Evolutionary conservation across 208 protist species (phyloP), one percentile per base, ranked within the genome.

Genomic region (Trypanosoma brucei): DNA sequence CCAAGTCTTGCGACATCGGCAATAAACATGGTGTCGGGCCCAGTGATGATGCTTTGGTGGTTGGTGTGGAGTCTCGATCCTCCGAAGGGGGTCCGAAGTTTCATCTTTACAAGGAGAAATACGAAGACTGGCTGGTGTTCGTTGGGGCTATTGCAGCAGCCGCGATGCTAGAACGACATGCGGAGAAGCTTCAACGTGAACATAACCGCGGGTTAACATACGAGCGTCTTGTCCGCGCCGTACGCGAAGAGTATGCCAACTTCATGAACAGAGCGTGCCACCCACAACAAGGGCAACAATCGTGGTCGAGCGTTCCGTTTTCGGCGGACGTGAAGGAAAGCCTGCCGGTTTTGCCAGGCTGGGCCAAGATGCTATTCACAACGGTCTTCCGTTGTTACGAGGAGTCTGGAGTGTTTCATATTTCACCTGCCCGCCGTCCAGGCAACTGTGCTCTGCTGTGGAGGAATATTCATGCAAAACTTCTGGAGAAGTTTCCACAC

Each of bases 401-500:
- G 44, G 70, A 75, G 52, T 63, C 70, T 46, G 70, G 70, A 44
- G 62, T 70, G 3, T 65, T 75, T 68, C 70, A 75, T 48, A 37
- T 14, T 22, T 68, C 64, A 1, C 70, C 46, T 39, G 62, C 52
- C 37, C 63, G 63, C 39, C 70, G 70, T 44, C 81, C 81, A 2
- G 59, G 70, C 22, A 84, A 75, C 9, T 48, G 59, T 14, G 62
- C 70, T 0, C 55, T 40, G 1, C 59, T 92, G 3, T 88, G 81
- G 85, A 11, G 30, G 14, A 54, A 65, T 22, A 54, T 91, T 11
- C 79, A 81, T 50, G 8, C 33, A 13, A 36, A 50, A 8, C 22
- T 83, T 3, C 51, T 72, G 30, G 48, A 40, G 13, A 45, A 70
- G 0, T 86, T 91, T 45, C 81, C 81, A 7, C 63, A 79, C 68